Conservation (phyloP, 495 filamentous ascomycete species). For the Penicillium paradoxum region DNA sequence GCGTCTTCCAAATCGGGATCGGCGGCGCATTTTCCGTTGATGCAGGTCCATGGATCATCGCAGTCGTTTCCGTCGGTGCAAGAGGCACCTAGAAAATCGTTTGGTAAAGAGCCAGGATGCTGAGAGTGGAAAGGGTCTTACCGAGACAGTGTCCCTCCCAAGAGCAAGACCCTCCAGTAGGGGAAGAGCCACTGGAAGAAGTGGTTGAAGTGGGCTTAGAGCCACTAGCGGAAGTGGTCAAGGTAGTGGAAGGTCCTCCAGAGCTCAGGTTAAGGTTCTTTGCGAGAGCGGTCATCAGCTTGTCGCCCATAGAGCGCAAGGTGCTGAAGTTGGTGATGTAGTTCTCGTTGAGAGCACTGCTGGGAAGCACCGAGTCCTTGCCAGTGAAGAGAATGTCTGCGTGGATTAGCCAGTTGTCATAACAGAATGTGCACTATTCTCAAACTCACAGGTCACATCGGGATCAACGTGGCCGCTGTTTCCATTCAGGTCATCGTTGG, state of each 20-base stretch:
- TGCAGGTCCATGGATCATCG: no score
- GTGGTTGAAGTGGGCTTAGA: constrained; percentile 3
- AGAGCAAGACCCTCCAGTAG: constrained; percentile 8
- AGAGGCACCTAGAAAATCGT: not conserved
- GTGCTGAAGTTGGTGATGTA: constrained; percentile 36
- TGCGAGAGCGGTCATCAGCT: constrained; percentile 34
- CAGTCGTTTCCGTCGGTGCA: no score
- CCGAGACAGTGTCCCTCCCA: constrained; percentile 22
- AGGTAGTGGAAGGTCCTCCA: constrained; percentile 5
- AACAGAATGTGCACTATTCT: not conserved
- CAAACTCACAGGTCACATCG: constrained; percentile 35
- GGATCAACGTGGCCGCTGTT: constrained; percentile 22
- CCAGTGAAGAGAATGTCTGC: constrained; percentile 35
- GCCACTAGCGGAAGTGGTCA: no score
- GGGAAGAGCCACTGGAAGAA: not conserved
- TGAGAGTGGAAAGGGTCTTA: not conserved
- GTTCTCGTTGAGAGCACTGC: constrained; percentile 26
- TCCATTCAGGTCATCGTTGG: constrained; percentile 30
- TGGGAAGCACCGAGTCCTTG: constrained; percentile 24
- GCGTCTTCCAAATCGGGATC: no score
- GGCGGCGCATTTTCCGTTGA: no score
- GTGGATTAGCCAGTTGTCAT: not conserved
- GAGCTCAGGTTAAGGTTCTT: constrained; percentile 17
- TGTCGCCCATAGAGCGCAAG: constrained; percentile 31
- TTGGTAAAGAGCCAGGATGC: not conserved